Base-by-base conservation (phyloP, 2,329 filamentous ascomycete genomes). In the Tolypocladium album region DNA sequence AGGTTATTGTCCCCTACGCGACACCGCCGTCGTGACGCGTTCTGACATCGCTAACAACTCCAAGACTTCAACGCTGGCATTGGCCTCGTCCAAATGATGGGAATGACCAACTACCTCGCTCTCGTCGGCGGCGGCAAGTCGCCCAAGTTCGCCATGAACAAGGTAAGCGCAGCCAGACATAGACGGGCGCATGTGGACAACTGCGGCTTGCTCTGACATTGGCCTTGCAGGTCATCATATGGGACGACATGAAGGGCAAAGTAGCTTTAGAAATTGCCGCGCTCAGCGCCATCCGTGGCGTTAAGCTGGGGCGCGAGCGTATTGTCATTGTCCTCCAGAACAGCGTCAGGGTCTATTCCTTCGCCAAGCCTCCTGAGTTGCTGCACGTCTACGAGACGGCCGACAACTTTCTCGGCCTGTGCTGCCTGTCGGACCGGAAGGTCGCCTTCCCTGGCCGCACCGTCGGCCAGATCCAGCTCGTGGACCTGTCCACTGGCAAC, bases 381-480 rank as follows among this genome's bases (percentile, higher is more conserved):
- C 75, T 89, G 0, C 86, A 88, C 17, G 82, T 87, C 24, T 96
- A 93, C 67, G 89, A 95, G 69, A 99, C 94, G 1, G 85, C 89
- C 24, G 86, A 92, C 71, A 99, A 99, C 68, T 83, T 87, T 0
- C 79, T 87, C 56, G 94, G 92, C 0, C 76, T 97, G 11, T 92
- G 90, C 67, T 89, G 88, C 69, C 77, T 97, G 24, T 88, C 88
- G 1, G 79, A 86, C 43, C 87, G 86, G 64, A 79, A 87, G 42
- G 78, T 96, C 8, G 90, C 88, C 0, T 94, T 97, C 63, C 93
- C 93, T 0, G 93, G 93, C n/a, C 83, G 91, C 58, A 92, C 89
- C 0, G 76, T 85, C 0, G 94, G 94, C 15, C 94, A 99, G 69
- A 88, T 97, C 36, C 92, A 97, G 71, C 77, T 97, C 1, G 88